phyloP scores from a whole-genome alignment of 345 rosid genomes.

The Atalantia buxifolia region DNA sequence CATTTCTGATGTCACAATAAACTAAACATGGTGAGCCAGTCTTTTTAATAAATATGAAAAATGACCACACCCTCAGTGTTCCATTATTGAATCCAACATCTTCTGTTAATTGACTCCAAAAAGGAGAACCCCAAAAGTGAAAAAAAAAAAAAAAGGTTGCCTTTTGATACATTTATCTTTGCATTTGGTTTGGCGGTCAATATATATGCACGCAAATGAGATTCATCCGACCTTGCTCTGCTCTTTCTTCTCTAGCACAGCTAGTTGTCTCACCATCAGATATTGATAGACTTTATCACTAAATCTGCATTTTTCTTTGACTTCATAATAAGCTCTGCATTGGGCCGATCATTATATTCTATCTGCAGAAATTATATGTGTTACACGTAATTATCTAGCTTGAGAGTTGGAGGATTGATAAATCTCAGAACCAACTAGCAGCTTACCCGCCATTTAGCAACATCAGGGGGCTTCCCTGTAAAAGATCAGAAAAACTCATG shows the following conservation, averaged over 20 bases:
- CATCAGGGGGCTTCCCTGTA: conserved; percentile 71
- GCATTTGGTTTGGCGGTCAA: background rate
- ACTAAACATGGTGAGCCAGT: background rate
- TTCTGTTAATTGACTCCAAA: background rate
- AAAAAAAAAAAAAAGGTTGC: background rate
- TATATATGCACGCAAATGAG: background rate
- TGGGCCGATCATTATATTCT: conserved; percentile 73
- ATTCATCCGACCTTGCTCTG: background rate
- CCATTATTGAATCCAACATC: background rate
- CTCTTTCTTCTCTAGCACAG: background rate
- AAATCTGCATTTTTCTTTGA: conserved; percentile 73
- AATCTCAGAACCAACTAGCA: background rate
- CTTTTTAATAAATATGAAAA: background rate
- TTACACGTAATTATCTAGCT: background rate
- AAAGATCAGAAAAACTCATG: background rate
- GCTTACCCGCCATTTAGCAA: conserved; percentile 84
- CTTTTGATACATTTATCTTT: background rate
- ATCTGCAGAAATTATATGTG: conserved; percentile 45
- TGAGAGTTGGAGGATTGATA: background rate
- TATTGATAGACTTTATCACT: conserved; percentile 51
- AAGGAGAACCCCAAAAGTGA: background rate
- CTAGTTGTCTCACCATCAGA: conserved; percentile 12
- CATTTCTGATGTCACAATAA: background rate
- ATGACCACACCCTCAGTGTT: background rate
- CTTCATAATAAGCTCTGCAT: conserved; percentile 75